Evolutionary conservation across 2,329 filamentous ascomycete species (phyloP).

Genomic region (Sphaerulina populicola): DNA sequence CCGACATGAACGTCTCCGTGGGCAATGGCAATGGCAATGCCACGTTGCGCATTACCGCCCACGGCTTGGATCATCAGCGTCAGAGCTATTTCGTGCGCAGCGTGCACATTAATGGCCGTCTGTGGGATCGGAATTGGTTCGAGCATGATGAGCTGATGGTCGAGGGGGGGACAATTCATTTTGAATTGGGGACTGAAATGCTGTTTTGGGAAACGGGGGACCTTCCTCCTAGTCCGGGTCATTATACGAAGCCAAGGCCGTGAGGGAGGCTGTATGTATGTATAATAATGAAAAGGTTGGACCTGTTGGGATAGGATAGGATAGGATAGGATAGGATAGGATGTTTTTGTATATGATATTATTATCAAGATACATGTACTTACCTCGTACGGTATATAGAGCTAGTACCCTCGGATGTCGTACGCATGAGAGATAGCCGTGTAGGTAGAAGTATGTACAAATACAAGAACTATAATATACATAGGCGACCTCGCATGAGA

Average conservation of each 20-base stretch:
- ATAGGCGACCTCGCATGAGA: no score
- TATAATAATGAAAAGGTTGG: no score
- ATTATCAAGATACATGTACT: no score
- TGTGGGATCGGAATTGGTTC: conserved; percentile 50
- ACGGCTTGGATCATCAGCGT: conserved; percentile 35
- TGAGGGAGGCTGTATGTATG: not conserved
- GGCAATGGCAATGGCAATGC: conserved; percentile 24
- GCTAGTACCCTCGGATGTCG: no score
- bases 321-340: no score
- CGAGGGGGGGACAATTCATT: conserved; percentile 43
- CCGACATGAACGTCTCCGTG: conserved; percentile 28
- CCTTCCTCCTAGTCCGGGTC: conserved; percentile 45
- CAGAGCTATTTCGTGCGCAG: conserved; percentile 48
- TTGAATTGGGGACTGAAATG: conserved; percentile 38
- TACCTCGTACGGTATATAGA: no score
- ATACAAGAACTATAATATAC: no score
- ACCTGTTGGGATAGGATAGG: no score
- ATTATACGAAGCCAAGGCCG: conserved; percentile 22
- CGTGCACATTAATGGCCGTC: conserved; percentile 46
- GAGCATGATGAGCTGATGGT: conserved; percentile 44
- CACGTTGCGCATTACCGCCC: conserved; percentile 42
- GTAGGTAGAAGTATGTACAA: no score
- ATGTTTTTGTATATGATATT: no score
- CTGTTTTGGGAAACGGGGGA: conserved; percentile 43
- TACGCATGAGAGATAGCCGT: no score